Evolutionary conservation across 1,139 yeast species (phyloP).

Genomic region (Saccharomycopsis crataegensis): DNA sequence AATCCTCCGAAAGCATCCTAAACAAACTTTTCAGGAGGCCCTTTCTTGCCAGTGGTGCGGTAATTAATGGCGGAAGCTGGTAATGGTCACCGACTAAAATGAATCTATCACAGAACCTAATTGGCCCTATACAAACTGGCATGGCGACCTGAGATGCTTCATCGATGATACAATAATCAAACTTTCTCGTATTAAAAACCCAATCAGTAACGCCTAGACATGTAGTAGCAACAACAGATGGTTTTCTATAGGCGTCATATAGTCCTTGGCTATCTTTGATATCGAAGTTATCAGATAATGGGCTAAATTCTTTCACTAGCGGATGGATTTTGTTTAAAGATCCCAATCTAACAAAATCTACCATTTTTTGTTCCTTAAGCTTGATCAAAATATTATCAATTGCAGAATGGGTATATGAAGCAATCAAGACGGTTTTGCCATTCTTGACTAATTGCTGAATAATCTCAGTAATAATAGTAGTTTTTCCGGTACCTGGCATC

Average conservation of each 20-base stretch:
- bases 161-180: constrained; percentile 91
- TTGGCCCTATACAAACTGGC: constrained; percentile 87
- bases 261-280: constrained; percentile 39
- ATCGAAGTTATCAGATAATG: constrained; percentile 28
- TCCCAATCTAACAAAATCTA: constrained; percentile 53
- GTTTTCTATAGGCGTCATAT: constrained; percentile 38
- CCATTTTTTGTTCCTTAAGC: constrained; percentile 41
- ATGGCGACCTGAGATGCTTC: constrained; percentile 94
- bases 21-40: constrained; percentile 81
- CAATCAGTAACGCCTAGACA: constrained; percentile 72
- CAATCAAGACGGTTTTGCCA: constrained; percentile 62
- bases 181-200: constrained; percentile 47
- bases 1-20: constrained; percentile 58
- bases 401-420: constrained; percentile 93
- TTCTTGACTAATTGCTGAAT: constrained; percentile 52
- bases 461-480: constrained; percentile 79
- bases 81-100: constrained; percentile 91
- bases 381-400: constrained; percentile 87
- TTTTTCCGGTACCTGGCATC: constrained; percentile 99
- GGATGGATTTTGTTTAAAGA: constrained; percentile 51
- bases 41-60: constrained; percentile 47
- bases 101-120: constrained; percentile 69
- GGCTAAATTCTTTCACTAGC: constrained; percentile 47
- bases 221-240: constrained; percentile 82
- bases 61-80: constrained; percentile 83